Evolutionary conservation across 2,329 filamentous ascomycete genomes (phyloP).

Genomic region (Alternaria sp.): DNA sequence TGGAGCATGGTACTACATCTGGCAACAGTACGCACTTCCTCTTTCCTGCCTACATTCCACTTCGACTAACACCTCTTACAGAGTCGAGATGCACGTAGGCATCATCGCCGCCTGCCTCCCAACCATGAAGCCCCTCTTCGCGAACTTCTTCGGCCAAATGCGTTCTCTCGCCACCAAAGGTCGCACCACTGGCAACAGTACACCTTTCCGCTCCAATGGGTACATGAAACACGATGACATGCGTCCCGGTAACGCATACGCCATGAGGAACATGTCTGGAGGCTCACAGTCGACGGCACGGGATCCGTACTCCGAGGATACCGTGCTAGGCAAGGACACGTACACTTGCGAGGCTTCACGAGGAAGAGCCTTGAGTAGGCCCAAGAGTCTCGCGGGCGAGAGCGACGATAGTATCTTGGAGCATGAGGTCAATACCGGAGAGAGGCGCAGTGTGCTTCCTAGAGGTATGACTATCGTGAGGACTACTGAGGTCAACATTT

Average conservation of each 20-base stretch:
- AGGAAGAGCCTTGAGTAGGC: slow-evolving; percentile 1
- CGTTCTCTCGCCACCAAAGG: slow-evolving; percentile 28
- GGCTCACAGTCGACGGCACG: neutral
- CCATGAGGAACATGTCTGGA: slow-evolving; percentile 21
- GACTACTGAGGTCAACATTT: slow-evolving; percentile 27
- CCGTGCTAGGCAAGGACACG: slow-evolving; percentile 9
- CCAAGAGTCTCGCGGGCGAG: neutral
- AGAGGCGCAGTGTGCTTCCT: slow-evolving; percentile 11
- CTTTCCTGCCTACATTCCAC: too few species aligned
- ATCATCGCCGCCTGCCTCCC: slow-evolving; percentile 40
- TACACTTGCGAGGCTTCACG: slow-evolving; percentile 12
- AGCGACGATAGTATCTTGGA: slow-evolving; percentile 8
- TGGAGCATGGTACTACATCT: slow-evolving; percentile 35
- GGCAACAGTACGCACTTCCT: slow-evolving; percentile 36
- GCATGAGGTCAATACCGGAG: slow-evolving; percentile 6
- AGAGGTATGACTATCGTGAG: slow-evolving; percentile 21
- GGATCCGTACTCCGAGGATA: slow-evolving; percentile 19
- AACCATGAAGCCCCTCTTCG: slow-evolving; percentile 37
- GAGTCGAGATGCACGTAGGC: slow-evolving; percentile 42
- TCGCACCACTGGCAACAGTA: slow-evolving; percentile 13
- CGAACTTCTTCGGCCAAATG: slow-evolving; percentile 29
- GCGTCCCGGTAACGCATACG: slow-evolving; percentile 3
- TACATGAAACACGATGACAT: slow-evolving; percentile 22
- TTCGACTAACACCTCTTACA: slow-evolving; percentile 2
- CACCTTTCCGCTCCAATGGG: slow-evolving; percentile 24